Evolutionary conservation across 2,329 filamentous ascomycete species (phyloP).

Genomic region (Verticillium nonalfalfae): DNA sequence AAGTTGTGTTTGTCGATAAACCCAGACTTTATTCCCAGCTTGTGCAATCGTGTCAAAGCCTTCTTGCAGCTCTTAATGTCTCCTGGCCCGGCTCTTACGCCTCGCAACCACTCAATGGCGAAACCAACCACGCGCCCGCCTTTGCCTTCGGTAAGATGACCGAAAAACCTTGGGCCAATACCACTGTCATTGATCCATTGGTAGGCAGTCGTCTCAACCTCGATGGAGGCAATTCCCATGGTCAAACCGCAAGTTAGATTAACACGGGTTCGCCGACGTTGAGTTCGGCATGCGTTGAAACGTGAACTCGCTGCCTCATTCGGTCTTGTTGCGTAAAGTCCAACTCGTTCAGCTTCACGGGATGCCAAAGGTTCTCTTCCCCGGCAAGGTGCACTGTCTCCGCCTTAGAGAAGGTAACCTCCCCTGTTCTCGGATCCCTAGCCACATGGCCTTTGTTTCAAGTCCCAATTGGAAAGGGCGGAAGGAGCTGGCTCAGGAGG

Average conservation of each 20-base stretch:
- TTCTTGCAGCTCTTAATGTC: conserved; percentile 21
- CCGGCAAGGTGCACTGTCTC: conserved; percentile 12
- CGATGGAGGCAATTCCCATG: conserved; percentile 17
- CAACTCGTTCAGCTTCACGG: conserved; percentile 15
- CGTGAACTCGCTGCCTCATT: conserved; percentile 13
- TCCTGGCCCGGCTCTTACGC: conserved; percentile 14
- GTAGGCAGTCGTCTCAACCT: conserved; percentile 19
- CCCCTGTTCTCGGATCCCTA: conserved; percentile 12
- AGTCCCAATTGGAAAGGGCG: conserved; percentile 17
- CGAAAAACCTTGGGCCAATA: conserved; percentile 19
- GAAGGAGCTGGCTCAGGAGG: conserved; percentile 15
- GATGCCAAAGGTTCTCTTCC: conserved; percentile 15
- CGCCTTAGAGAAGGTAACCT: conserved; percentile 11
- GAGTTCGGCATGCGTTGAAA: conserved; percentile 16
- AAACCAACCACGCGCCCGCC: conserved; percentile 20
- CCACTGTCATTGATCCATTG: conserved; percentile 16
- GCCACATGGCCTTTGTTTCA: conserved; percentile 16
- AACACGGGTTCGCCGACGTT: conserved; percentile 16
- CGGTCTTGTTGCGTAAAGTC: conserved; percentile 15
- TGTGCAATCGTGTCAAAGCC: conserved; percentile 11
- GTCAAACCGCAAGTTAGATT: conserved; percentile 16
- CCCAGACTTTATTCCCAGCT: conserved; percentile 23
- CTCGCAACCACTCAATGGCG: conserved; percentile 15
- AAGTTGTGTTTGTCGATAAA: conserved; percentile 29
- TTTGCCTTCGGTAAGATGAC: conserved; percentile 19